Evolutionary conservation across 1,284 basidiomycete species (phyloP).

Genomic region (Malassezia psittaci): DNA sequence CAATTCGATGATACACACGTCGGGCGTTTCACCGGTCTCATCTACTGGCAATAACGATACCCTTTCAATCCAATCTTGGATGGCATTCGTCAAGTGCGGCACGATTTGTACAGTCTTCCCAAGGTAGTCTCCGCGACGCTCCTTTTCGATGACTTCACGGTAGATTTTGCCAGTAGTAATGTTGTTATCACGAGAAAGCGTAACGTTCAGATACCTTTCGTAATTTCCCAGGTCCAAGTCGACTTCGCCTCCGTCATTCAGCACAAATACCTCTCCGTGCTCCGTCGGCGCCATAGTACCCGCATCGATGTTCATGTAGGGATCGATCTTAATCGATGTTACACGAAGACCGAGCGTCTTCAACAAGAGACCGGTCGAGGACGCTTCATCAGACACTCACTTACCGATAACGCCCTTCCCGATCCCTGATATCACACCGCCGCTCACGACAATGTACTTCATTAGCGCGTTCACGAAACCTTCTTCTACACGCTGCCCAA

Average conservation of each 20-base stretch:
- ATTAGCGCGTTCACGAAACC: slow-evolving; percentile 22
- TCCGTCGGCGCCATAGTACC: slow-evolving; percentile 98
- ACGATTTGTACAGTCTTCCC: slow-evolving; percentile 98
- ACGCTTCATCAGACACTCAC: slow-evolving; percentile 53
- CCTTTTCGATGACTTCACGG: slow-evolving; percentile 89
- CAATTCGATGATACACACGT: slow-evolving; percentile 93
- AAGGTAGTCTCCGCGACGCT: slow-evolving; percentile 92
- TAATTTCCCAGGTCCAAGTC: slow-evolving; percentile 98
- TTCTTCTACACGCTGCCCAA: neutral
- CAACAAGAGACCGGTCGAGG: slow-evolving; percentile 87
- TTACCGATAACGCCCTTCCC: slow-evolving; percentile 50
- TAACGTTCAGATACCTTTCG: slow-evolving; percentile 92
- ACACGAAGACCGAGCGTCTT: slow-evolving; percentile 93
- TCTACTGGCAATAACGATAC: slow-evolving; percentile 89
- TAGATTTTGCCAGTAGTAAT: slow-evolving; percentile 99
- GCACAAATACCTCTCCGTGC: slow-evolving; percentile 95
- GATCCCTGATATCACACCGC: slow-evolving; percentile 51
- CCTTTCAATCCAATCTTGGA: slow-evolving; percentile 97
- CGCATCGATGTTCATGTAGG: slow-evolving; percentile 99
- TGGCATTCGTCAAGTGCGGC: slow-evolving; percentile 89
- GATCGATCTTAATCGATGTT: slow-evolving; percentile 98
- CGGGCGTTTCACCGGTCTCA: slow-evolving; percentile 81
- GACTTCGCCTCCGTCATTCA: slow-evolving; percentile 97
- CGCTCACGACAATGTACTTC: slow-evolving; percentile 50
- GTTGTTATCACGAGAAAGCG: slow-evolving; percentile 87